Evolutionary conservation across 495 filamentous ascomycete genomes (phyloP), one percentile per base, ranked within the genome.

Genomic region (Pseudevernia furfuracea): DNA sequence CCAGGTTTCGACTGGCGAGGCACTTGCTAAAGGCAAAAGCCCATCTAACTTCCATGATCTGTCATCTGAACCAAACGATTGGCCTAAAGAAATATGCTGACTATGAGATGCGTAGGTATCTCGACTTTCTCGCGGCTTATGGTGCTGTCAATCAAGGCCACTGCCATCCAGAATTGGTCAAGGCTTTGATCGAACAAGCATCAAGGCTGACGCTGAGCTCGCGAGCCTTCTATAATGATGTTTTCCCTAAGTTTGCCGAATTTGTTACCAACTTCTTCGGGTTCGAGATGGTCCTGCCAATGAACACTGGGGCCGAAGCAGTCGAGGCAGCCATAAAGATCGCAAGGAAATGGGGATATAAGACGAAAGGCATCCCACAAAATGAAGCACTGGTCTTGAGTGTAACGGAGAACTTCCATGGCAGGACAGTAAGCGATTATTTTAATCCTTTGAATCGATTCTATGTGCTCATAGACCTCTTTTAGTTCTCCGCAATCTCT

Each of bases 251-350:
- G 58, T 99, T 96, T 80, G 92, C 94, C 49, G 85, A 96, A 76
- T 95, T 92, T 75, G 89, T 97, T 60, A 93, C 90, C 67, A 73
- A 84, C 64, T 86, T 83, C 72, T 96, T 97, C 72, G 93, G 91
- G 55, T 99, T 92, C 75, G 95, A 97, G 74, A 99, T 97, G 94
- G 92, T 96, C 32, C 77, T 99, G 76, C 94, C 94, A 57, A 97
- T 99, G 94, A 97, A 97, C 79, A 99, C 94, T 12, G 94, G 94
- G 57, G 94, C 92, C 37, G 94, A 99, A 78, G 94, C 94, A n/a
- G 94, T 97, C 55, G 94, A 99, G 83, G 97, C 95, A 1, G 92
- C 85, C 32, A 87, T 99, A 74, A 99, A 99, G 82, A 87, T 99
- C 76, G 93, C 95, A 65, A 84, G 94, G 61, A 99, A 99, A 77